Evolutionary conservation across 2,329 filamentous ascomycete genomes (phyloP).

Genomic region (Sphaerulina populicola): DNA sequence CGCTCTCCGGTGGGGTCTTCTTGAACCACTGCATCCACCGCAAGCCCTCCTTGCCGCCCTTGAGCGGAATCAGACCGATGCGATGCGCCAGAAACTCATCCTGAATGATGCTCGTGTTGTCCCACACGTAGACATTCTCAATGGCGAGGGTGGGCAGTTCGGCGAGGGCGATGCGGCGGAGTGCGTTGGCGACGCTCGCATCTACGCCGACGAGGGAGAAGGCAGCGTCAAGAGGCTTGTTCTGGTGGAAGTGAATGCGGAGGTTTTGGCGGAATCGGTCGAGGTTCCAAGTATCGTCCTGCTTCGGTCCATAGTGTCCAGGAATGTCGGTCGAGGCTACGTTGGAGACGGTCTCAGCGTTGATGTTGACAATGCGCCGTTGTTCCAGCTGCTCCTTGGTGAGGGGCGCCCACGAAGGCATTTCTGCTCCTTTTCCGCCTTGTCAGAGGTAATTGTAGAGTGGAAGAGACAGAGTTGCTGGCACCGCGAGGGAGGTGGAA

Average conservation of each 20-base stretch:
- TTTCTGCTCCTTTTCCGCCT: conserved; percentile 6
- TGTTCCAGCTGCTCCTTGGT: conserved; percentile 52
- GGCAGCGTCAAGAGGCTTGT: conserved; percentile 64
- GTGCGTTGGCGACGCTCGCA: conserved; percentile 89
- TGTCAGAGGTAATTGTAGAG: not conserved
- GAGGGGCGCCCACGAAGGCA: conserved; percentile 30
- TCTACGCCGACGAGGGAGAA: conserved; percentile 92
- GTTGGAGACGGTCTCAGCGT: conserved; percentile 82
- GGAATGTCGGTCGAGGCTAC: conserved; percentile 87
- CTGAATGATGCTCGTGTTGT: conserved; percentile 97
- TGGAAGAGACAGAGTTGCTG: not conserved
- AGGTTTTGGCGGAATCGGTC: conserved; percentile 65
- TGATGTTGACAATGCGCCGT: conserved; percentile 77
- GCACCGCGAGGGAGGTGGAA: too few species aligned
- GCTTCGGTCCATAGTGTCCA: conserved; percentile 70
- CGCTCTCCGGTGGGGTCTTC: conserved; percentile 54
- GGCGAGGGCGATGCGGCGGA: conserved; percentile 88
- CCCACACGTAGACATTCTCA: conserved; percentile 83
- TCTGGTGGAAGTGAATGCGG: conserved; percentile 73
- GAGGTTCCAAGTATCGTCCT: conserved; percentile 73
- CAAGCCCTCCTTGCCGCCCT: conserved; percentile 67
- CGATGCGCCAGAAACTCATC: conserved; percentile 92
- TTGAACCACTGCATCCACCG: conserved; percentile 75
- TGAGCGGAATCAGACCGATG: conserved; percentile 82
- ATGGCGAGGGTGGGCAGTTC: conserved; percentile 93